phyloP scores from a whole-genome alignment of 768 basidiomycete genomes.

The Lactifluus rugatus region DNA sequence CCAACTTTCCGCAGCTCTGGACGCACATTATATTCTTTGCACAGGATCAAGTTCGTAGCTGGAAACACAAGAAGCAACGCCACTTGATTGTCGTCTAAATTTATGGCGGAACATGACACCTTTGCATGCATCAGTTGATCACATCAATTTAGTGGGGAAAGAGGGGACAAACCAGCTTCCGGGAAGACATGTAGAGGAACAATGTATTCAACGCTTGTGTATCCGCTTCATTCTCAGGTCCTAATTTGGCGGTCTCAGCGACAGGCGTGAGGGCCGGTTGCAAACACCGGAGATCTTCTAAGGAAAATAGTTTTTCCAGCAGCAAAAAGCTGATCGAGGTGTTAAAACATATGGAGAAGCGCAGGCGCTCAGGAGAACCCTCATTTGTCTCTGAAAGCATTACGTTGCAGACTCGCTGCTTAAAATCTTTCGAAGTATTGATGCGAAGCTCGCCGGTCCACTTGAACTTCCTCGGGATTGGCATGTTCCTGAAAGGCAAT shows the following conservation, averaged over 20 bases:
- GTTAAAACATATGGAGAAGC: constrained; percentile 41
- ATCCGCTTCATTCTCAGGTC: constrained; percentile 33
- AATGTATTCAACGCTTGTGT: constrained; percentile 33
- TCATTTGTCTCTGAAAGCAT: constrained; percentile 38
- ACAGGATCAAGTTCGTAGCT: constrained; percentile 28
- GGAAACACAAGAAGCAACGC: constrained; percentile 53
- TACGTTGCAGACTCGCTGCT: constrained; percentile 42
- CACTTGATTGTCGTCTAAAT: constrained; percentile 37
- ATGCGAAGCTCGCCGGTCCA: constrained; percentile 53
- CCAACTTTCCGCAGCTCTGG: constrained; percentile 25
- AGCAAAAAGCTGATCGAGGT: constrained; percentile 31
- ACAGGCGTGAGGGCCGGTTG: constrained; percentile 40
- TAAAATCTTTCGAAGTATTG: constrained; percentile 27
- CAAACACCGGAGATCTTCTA: constrained; percentile 37
- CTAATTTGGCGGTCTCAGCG: constrained; percentile 46
- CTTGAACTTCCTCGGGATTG: constrained; percentile 47
- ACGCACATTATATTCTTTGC: constrained; percentile 35
- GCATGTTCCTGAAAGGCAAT: constrained; percentile 28
- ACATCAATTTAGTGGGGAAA: neutral
- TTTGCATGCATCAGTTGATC: constrained; percentile 9
- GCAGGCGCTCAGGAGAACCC: constrained; percentile 32
- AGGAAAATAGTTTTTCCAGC: constrained; percentile 40
- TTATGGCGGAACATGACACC: constrained; percentile 32
- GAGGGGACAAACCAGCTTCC: constrained; percentile 17
- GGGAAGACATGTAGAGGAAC: constrained; percentile 43